Evolutionary conservation across 768 basidiomycete species (phyloP), one percentile per base, ranked within the genome.

Genomic region (Hygrocybe coccinea): DNA sequence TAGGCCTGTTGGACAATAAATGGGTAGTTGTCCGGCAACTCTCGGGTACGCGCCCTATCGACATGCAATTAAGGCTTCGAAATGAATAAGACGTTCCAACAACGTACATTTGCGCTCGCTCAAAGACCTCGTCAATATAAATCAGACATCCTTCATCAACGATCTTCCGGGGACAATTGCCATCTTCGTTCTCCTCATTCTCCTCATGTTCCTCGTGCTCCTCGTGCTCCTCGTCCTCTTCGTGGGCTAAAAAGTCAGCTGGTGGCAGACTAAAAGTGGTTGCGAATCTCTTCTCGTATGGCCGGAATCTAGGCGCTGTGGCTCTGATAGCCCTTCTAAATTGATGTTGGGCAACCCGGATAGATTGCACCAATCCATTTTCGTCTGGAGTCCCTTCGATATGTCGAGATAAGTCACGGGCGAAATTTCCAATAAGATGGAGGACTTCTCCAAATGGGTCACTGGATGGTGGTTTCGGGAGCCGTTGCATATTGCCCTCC

Each of bases 21-120:
- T 0, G 87, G 86, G 56, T 81, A 85, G 56, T 79, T 77, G 12
- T 80, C 83, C 0, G 86, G 87, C 0, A 89, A 75, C 60, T 89
- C 87, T 1, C 89, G 80, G 1, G 86, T 84, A 3, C 83, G 77
- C 1, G 87, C 80, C 19, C 89, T 90, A 54, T 11, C 38, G 33
- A 50, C 39, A 14, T 24, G 50, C 29, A 34, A 36, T 11, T 52
- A 7, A 50, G 14, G 50, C 6, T 9, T 5, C 1, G 43, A n/a
- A 15, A 38, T 39, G 7, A 21, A 25, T 12, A 3, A 6, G 12
- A 22, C 34, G 17, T 2, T 0, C n/a, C n/a, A n/a, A 15, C 8
- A 34, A 69, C 80, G 21, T 62, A 85, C 86, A 69, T 61, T 24
- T 74, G 62, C 0, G 81, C 82, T 2, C 68, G 67, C 10, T 68